Percentiles rank a stretch among this genome's conserved stretches.
phyloP scores from a whole-genome alignment of 208 protist species.

The Novymonas esmeraldas region DNA sequence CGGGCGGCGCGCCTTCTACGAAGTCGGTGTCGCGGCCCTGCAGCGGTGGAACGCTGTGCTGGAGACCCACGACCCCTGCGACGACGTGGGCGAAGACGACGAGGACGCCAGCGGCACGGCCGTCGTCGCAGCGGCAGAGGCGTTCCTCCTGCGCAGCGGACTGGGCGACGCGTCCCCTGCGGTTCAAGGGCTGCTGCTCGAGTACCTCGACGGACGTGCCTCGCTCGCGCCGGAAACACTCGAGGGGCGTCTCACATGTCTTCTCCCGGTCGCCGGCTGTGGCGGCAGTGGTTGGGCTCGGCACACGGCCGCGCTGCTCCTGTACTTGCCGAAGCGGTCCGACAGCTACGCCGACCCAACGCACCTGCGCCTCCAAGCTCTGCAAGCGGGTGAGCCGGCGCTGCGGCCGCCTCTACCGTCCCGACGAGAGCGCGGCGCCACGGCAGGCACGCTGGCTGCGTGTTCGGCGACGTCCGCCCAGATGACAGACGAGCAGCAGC shows the following conservation, averaged over 20 bases:
- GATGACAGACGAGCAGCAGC: too few relatives aligned
- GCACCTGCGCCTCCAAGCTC: neutral
- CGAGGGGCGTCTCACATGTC: constrained; percentile 4
- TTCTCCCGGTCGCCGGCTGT: constrained; percentile 1
- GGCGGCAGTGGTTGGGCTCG: constrained; percentile 35
- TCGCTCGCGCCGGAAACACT: neutral
- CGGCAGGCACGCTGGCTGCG: too few relatives aligned
- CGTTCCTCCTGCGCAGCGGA: constrained; percentile 22
- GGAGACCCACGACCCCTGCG: too few relatives aligned
- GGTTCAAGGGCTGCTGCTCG: constrained; percentile 44
- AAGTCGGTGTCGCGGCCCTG: constrained; percentile 6
- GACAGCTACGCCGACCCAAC: neutral
- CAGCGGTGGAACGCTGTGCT: neutral
- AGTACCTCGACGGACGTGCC: constrained; percentile 42
- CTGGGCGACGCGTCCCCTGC: constrained; percentile 32
- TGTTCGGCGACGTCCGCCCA: too few relatives aligned
- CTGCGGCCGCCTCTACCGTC: too few relatives aligned
- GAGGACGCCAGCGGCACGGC: neutral
- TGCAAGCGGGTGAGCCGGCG: neutral
- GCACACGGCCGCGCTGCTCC: constrained; percentile 46
- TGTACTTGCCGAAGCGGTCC: constrained; percentile 34
- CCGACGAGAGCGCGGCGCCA: neutral
- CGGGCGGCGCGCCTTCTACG: constrained; percentile 10
- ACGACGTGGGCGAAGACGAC: neutral
- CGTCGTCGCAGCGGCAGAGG: neutral